These are phyloP conservation scores for Exophiala bonariae DNA, from an alignment of 2,329 filamentous ascomycete genomes.

Conservation along the genomic window DNA sequence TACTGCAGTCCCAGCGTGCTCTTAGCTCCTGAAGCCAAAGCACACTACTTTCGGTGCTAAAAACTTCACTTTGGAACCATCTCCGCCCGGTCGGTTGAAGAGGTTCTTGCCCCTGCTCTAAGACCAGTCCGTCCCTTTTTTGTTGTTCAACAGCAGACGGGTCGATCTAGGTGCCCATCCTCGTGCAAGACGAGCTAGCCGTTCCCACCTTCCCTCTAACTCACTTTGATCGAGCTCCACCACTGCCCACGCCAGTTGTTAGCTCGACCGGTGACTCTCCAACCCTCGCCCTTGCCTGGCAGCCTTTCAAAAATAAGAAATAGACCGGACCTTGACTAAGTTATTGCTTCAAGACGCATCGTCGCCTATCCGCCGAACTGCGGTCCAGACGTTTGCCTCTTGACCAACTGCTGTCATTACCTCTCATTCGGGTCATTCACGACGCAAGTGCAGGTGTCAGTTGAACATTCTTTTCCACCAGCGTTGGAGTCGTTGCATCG, in stretches of 20 bases:
- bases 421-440: slow-evolving; percentile 20
- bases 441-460: slow-evolving; percentile 15
- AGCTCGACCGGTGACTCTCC: slow-evolving; percentile 18
- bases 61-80: slow-evolving; percentile 18
- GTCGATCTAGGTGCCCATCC: slow-evolving; percentile 23
- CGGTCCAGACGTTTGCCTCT: slow-evolving; percentile 22
- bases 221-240: slow-evolving; percentile 21
- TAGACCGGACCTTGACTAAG: slow-evolving; percentile 27
- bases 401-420: slow-evolving; percentile 24
- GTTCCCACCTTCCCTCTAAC: slow-evolving; percentile 19
- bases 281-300: slow-evolving; percentile 21
- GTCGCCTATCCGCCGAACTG: slow-evolving; percentile 24
- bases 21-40: slow-evolving; percentile 17
- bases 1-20: slow-evolving; percentile 19
- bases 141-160: slow-evolving; percentile 13
- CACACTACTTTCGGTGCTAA: slow-evolving; percentile 9
- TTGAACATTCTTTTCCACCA: slow-evolving; percentile 8
- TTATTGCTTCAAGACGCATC: slow-evolving; percentile 27
- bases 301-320: slow-evolving; percentile 26
- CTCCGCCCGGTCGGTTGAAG: slow-evolving; percentile 20
- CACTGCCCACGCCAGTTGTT: slow-evolving; percentile 15
- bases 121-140: slow-evolving; percentile 21
- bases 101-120: slow-evolving; percentile 22
- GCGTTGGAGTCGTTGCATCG: slow-evolving; percentile 11
- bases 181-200: slow-evolving; percentile 22